Conservation (phyloP, 2,329 filamentous ascomycete genomes). For the Cercospora sesami region DNA sequence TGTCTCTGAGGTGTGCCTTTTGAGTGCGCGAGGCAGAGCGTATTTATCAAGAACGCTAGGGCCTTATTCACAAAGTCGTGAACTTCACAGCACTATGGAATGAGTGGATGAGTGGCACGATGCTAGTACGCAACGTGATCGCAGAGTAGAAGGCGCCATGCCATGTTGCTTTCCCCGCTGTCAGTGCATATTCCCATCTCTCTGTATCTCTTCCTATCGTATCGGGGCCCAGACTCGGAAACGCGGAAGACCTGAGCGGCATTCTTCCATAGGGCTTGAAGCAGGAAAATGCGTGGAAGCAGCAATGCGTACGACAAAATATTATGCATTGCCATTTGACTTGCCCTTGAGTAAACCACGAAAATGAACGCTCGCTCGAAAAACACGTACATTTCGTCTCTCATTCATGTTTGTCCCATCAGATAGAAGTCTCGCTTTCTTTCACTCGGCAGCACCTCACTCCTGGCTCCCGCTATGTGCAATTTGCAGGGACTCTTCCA, state of each 20-base stretch:
- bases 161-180: not conserved
- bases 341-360: not conserved
- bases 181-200: not conserved
- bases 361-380: not conserved
- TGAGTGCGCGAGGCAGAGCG: no score
- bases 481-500: not conserved
- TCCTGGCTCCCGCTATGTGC: not conserved
- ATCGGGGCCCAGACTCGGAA: not conserved
- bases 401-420: not conserved
- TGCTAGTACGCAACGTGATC: not conserved
- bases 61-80: not conserved
- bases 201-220: not conserved
- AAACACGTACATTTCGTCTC: not conserved
- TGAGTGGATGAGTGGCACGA: not conserved
- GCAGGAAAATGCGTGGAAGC: no score
- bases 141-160: not conserved
- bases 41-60: not conserved
- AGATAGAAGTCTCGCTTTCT: not conserved
- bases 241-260: not conserved
- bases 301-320: not conserved
- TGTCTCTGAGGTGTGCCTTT: no score
- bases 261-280: not conserved
- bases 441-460: not conserved
- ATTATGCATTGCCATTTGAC: not conserved
- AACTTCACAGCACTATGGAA: not conserved